Evolutionary conservation across 805 yeast genomes (phyloP), one percentile per base, ranked within the genome.

Genomic region (Citeromyces nyonsensis): DNA sequence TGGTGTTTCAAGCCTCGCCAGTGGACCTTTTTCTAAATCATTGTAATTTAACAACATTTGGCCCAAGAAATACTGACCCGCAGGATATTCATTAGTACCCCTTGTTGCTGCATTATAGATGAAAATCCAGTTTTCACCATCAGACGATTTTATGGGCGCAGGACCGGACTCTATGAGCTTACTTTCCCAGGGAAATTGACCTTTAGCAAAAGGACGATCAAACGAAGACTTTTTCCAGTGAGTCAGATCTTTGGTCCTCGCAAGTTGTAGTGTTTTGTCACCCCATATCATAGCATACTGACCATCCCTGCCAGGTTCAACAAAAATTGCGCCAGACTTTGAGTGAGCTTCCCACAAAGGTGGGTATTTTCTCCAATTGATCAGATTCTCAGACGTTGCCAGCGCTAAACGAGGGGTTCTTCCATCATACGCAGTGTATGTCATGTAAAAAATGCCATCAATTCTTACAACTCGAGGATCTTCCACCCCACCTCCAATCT

Each of bases 391-490:
- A 5, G 24, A 15, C 6, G 31, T 29, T 15, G 31, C 31, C 14
- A 29, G 12, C 10, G 26, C 22, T 12, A 29, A 22, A 11, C 22
- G 22, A 10, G 31, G 25, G 24, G 13, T 20, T 3, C 14, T 24
- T n/a, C 14, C 15, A 22, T 29, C 31, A 20, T 29, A 29, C 3
- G 31, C 31, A 6, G 31, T 29, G 25, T 29, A 29, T 15, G 31
- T 29, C 24, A 29, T 14, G 25, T 29, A 29, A 14, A 29, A 29
- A 6, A 29, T 25, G 14, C 31, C 31, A 15, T 29, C 31, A n/a
- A 15, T 18, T n/a, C 15, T 15, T 6, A 20, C 13, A 20, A 29
- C 18, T 10, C 31, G 15, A 6, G 31, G 31, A 11, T 29, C 31
- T 18, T 29, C 31, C 10, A 29, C 31, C 10, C 31, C 31, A 10